Evolutionary conservation across 1,139 yeast species (phyloP).

Genomic region (Torulaspora pretoriensis): DNA sequence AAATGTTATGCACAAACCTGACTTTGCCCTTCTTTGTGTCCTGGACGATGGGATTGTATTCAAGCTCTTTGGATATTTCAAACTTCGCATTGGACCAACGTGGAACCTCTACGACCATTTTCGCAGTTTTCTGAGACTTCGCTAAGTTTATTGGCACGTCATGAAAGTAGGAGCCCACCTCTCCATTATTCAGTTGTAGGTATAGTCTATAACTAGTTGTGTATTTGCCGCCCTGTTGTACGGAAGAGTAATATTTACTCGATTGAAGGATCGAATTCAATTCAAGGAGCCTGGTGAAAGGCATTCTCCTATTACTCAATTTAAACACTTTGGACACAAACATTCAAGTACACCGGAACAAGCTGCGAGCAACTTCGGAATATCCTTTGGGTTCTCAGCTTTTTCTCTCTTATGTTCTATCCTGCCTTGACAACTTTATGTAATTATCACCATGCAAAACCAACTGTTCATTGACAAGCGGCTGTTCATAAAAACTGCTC

Average conservation of each 20-base stretch:
- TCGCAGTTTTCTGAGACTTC: constrained; percentile 58
- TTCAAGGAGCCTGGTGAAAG: constrained; percentile 11
- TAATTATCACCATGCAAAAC: too few species aligned
- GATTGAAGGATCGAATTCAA: constrained; percentile 6
- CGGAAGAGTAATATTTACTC: constrained; percentile 22
- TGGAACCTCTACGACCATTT: constrained; percentile 93
- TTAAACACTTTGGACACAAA: not conserved
- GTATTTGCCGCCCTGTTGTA: constrained; percentile 42
- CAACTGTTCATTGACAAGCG: not conserved
- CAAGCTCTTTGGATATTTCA: constrained; percentile 72
- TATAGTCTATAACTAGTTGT: constrained; percentile 45
- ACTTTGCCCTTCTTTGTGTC: constrained; percentile 89
- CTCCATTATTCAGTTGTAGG: constrained; percentile 41
- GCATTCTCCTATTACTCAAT: not conserved
- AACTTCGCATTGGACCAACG: constrained; percentile 94
- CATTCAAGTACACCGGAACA: not conserved
- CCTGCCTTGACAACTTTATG: not conserved
- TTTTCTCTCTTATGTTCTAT: not conserved
- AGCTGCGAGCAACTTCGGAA: too few species aligned
- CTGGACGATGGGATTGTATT: constrained; percentile 86
- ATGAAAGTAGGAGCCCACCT: constrained; percentile 76
- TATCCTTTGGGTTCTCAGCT: not conserved
- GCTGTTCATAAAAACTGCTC: not conserved
- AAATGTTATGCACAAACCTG: constrained; percentile 82
- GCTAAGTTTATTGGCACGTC: constrained; percentile 79